Conservation (phyloP, 2,329 filamentous ascomycete species). For the Pochonia chlamydosporia region DNA sequence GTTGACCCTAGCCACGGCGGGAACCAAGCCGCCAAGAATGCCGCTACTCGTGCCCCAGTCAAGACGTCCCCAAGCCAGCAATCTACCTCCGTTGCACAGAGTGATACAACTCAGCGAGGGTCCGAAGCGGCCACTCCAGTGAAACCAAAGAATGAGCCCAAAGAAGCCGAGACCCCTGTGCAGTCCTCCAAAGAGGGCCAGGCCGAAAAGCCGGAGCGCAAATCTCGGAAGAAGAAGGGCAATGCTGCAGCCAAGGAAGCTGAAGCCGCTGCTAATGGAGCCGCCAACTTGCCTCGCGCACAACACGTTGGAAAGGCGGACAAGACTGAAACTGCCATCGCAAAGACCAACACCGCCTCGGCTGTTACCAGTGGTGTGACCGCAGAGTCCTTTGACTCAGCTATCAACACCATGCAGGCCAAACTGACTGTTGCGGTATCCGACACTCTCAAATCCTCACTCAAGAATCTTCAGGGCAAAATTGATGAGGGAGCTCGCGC, state of each 20-base stretch:
- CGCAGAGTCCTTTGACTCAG: constrained; percentile 43
- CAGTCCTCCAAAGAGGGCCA: constrained; percentile 32
- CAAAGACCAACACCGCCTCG: constrained; percentile 17
- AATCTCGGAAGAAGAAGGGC: constrained; percentile 63
- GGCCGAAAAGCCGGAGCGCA: constrained; percentile 57
- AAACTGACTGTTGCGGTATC: constrained; percentile 45
- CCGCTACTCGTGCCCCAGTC: constrained; percentile 27
- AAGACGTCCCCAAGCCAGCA: constrained; percentile 26
- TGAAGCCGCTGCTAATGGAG: constrained; percentile 41
- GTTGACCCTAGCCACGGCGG: constrained; percentile 25
- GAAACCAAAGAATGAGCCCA: constrained; percentile 38
- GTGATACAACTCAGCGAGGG: constrained; percentile 23
- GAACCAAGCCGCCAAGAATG: constrained; percentile 29
- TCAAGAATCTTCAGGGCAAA: constrained; percentile 57
- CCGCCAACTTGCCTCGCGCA: constrained; percentile 26
- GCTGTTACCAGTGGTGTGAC: constrained; percentile 26
- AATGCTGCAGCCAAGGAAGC: constrained; percentile 27
- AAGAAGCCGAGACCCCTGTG: constrained; percentile 40
- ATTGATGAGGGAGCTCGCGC: constrained; percentile 58
- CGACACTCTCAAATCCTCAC: constrained; percentile 47
- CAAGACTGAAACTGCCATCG: constrained; percentile 22
- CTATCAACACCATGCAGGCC: constrained; percentile 49
- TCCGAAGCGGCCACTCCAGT: constrained; percentile 26
- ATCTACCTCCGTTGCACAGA: constrained; percentile 15
- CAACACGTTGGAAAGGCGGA: constrained; percentile 20